Evolutionary conservation across 2,329 filamentous ascomycete genomes (phyloP), one percentile per base, ranked within the genome.

Genomic region (Elsinoe arachidis): DNA sequence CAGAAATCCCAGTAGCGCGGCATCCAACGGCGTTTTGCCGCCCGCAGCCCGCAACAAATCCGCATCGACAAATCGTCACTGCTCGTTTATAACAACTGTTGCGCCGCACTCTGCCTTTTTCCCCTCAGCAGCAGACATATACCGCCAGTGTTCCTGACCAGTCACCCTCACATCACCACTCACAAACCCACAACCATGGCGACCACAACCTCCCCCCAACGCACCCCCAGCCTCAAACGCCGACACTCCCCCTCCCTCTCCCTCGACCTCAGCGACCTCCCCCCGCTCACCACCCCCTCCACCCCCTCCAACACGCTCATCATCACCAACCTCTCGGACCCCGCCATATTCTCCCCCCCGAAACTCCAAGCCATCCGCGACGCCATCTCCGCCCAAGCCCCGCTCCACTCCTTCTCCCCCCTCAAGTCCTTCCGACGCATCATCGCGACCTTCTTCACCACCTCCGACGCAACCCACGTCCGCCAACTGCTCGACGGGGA

Each of bases 361-460:
- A 90, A 89, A 72, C 79, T 92, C 59, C 81, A 86, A 65, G 83
- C 80, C 60, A 87, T 92, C 66, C 85, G 84, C 68, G 79, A 84
- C 56, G 82, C 89, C 59, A 84, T 93, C 70, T 76, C 81, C 66
- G 72, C 80, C 52, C 82, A 84, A n/a, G 86, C 86, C 2, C 78
- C 83, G 53, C 83, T 92, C 62, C 85, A 89, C 73, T 83, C 85
- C 59, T 93, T 88, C 79, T 82, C 86, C 10, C 88, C 88, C 0
- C 80, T 93, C 61, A 89, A 88, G 70, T 90, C 86, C 5, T 90
- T 93, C 78, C 82, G 85, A 62, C 85, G 88, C 69, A 90, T 93
- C 66, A 79, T 92, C 64, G 82, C 88, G 60, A 89, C 87, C 63
- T 92, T 93, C 77, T 85, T 80, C 72, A 82, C 83, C 60, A 77